Base-by-base conservation (phyloP, 2,329 filamentous ascomycete genomes). In the Cordyceps tenuipes region DNA sequence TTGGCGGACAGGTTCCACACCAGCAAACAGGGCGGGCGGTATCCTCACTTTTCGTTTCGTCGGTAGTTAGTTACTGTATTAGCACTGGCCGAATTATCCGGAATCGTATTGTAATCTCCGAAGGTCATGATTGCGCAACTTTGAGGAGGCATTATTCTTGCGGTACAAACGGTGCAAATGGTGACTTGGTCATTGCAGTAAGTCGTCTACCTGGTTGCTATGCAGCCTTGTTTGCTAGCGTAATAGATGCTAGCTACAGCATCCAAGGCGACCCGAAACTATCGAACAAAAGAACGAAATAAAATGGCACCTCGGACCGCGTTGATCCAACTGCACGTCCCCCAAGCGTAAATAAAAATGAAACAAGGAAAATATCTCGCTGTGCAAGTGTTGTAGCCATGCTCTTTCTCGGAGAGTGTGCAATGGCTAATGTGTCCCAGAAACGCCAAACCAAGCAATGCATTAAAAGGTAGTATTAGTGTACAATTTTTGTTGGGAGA, bases 401-500 rank as follows among this genome's bases (percentile, higher is more conserved):
- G 31, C 49, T 54, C 50, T 36, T 19, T 36, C 13, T 39, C 57
- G 13, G 1, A 51, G 47, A 52, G 36, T 43, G 36, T 29, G 36
- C 46, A 17, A n/a, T 57, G 48, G 39, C 57, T n/a, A 13, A 59
- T 51, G 39, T 51, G 39, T 52, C 41, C 48, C 26, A 17, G n/a
- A 46, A 59, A 59, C 57, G 57, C 57, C 57, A 19, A 47, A 47
- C 34, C 36, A 43, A 57, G 53, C 44, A 26, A 57, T 57, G 43
- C 54, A 57, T 47, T 47, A 57, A 39, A 48, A 57, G 15, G 41
- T 19, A 43, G 29, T 57, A 39, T 13, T 47, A 29, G 29, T 36
- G 43, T 47, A 56, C 53, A 57, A n/a, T 57, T 57, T 57, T 36
- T 57, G 47, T 56, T 48, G n/a, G 39, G 17, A 26, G 17, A 26